Conservation (phyloP, 108 stramenopile genomes). For the Aurantiochytrium sp. region DNA sequence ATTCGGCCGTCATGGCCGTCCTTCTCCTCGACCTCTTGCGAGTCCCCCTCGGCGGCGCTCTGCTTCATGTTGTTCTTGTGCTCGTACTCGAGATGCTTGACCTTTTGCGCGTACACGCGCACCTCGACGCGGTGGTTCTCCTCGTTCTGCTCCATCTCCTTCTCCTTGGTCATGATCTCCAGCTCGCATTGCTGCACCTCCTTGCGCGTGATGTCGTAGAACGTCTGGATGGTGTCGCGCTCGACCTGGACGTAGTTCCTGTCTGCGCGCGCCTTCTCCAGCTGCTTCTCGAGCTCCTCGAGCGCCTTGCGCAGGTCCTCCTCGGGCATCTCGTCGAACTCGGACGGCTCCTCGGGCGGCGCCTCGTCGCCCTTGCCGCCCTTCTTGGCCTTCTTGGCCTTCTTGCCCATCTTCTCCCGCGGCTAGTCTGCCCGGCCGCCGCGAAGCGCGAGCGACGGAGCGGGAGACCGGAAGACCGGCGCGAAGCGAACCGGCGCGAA, state of each 20-base stretch:
- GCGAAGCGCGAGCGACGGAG: too few relatives aligned
- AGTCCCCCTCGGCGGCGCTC: conserved; percentile 39
- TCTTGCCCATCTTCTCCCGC: not conserved
- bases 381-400: conserved; percentile 34
- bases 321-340: not conserved
- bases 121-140: conserved; percentile 64
- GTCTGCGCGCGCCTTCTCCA: conserved; percentile 45
- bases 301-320: conserved; percentile 22
- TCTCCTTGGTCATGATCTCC: conserved; percentile 57
- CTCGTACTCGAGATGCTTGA: conserved; percentile 70
- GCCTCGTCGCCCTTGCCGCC: not conserved
- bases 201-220: conserved; percentile 59
- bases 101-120: conserved; percentile 63
- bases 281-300: not conserved
- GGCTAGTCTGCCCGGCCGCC: not conserved
- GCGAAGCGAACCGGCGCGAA: too few relatives aligned
- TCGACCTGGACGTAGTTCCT: conserved; percentile 69
- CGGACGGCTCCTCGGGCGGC: not conserved
- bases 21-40: conserved; percentile 35
- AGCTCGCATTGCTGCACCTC: conserved; percentile 57
- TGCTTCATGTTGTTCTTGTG: conserved; percentile 60
- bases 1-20: conserved; percentile 42
- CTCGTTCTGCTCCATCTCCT: conserved; percentile 64
- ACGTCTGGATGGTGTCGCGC: conserved; percentile 61
- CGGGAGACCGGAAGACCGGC: too few relatives aligned